Percentiles rank a stretch among this genome's conserved stretches.
Evolutionary conservation across 495 filamentous ascomycete genomes (phyloP).

Genomic region (Hypoxylon trugodes): DNA sequence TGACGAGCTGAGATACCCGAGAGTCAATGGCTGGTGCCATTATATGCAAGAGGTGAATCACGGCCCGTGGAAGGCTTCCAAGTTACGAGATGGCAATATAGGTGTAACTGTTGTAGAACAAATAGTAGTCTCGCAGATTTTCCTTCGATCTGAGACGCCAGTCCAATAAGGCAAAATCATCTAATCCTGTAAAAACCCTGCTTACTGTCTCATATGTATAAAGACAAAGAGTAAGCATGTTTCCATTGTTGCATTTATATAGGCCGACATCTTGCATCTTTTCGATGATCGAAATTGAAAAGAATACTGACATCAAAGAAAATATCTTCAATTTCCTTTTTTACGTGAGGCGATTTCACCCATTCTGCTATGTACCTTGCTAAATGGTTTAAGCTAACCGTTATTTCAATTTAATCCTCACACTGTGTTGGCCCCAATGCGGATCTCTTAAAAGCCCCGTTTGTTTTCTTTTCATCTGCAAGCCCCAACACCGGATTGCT

Average conservation of each 20-base stretch:
- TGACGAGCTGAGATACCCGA: slow-evolving; percentile 16
- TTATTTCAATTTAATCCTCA: not conserved
- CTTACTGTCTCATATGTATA: slow-evolving; percentile 3
- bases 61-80: not conserved
- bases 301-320: not conserved
- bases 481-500: not conserved
- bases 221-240: not conserved
- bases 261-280: not conserved
- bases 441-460: slow-evolving; percentile 1
- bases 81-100: not conserved
- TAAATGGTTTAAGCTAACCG: too few species aligned
- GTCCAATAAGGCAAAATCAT: not conserved
- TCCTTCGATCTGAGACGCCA: slow-evolving; percentile 8
- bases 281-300: not conserved
- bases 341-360: too few species aligned
- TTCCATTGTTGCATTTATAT: not conserved
- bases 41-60: not conserved
- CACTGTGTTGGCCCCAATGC: slow-evolving; percentile 17
- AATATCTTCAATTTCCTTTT: not conserved
- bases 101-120: slow-evolving; percentile 5
- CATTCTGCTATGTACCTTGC: too few species aligned
- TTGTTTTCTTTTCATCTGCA: not conserved
- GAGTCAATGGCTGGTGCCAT: slow-evolving; percentile 13
- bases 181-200: not conserved
- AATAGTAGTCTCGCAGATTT: slow-evolving; percentile 5